phyloP scores from a whole-genome alignment of 306 rosid genomes.

The Potentilla sterilis region DNA sequence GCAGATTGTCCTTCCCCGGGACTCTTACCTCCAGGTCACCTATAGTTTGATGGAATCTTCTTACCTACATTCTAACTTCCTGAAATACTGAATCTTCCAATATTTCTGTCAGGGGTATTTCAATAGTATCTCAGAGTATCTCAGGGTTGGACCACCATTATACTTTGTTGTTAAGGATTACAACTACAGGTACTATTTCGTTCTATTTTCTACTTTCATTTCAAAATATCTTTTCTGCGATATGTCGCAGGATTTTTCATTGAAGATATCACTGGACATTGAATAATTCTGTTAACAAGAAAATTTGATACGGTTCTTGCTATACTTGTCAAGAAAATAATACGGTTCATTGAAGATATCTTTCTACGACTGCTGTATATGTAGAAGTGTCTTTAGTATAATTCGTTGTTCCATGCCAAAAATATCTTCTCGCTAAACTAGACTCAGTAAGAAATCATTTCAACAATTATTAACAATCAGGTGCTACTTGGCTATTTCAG shows the following conservation, averaged over 20 bases:
- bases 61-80: neutral
- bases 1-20: conserved; percentile 94
- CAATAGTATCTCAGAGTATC: conserved; percentile 70
- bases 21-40: conserved; percentile 95
- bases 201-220: neutral
- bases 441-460: neutral
- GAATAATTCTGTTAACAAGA: neutral
- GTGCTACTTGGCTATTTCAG: conserved; percentile 37
- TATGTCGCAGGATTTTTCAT: neutral
- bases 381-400: neutral
- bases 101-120: conserved; percentile 65
- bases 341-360: no score
- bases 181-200: conserved; percentile 69
- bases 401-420: neutral
- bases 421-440: neutral
- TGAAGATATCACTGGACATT: neutral
- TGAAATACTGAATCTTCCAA: neutral
- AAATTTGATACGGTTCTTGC: neutral
- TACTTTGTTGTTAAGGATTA: conserved; percentile 90
- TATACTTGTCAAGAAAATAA: no score
- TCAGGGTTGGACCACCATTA: conserved; percentile 89
- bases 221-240: neutral
- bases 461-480: neutral
- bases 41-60: conserved; percentile 9
- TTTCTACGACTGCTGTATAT: neutral